Evolutionary conservation across 1,284 basidiomycete species (phyloP), one percentile per base, ranked within the genome.

Genomic region (Leccinum subrobustum): DNA sequence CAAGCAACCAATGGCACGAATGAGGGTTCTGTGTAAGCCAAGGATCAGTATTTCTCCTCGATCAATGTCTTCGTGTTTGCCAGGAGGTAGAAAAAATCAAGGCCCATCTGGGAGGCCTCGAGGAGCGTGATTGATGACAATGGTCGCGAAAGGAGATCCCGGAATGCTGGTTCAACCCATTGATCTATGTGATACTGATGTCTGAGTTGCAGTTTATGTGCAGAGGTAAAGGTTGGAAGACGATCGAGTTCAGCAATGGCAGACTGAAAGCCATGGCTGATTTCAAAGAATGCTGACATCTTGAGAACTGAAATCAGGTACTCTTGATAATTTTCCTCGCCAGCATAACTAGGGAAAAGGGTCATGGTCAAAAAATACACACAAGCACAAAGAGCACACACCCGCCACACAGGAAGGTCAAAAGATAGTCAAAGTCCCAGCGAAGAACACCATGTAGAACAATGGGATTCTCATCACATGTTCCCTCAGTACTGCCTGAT

Each of bases 91-190:
- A 60, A 63, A 31, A 56, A 56, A 1, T 56, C 42, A 2, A 56
- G 4, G 5, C 62, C 62, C 53, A 63, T 63, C 1, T 39, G 25
- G n/a, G 20, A 3, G 3, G 57, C 62, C 23, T 63, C 25, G 29
- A 31, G 29, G 29, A 3, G 25, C 3, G 6, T 3, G 23, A 35
- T 56, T 3, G 57, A 58, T 11, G 35, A 60, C 6, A 63, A 18
- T 6, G 48, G 58, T 0, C 27, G 6, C 12, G 33, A 11, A 48
- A 55, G n/a, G 4, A 64, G 14, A 12, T 56, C 50, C 12, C 27
- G 25, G 12, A 65, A 65, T 1, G 58, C 50, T 1, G 56, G 12
- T n/a, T 23, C 33, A 23, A 53, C 11, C 52, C 52, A 53, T 7
- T 53, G 9, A 23, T 53, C 52, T 5, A 65, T 23, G 20, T 27